Percentiles rank a stretch among this genome's conserved stretches.
These are phyloP conservation scores for Saprolegnia diclina DNA, from an alignment of 352 stramenopile species.

Conservation along the genomic window DNA sequence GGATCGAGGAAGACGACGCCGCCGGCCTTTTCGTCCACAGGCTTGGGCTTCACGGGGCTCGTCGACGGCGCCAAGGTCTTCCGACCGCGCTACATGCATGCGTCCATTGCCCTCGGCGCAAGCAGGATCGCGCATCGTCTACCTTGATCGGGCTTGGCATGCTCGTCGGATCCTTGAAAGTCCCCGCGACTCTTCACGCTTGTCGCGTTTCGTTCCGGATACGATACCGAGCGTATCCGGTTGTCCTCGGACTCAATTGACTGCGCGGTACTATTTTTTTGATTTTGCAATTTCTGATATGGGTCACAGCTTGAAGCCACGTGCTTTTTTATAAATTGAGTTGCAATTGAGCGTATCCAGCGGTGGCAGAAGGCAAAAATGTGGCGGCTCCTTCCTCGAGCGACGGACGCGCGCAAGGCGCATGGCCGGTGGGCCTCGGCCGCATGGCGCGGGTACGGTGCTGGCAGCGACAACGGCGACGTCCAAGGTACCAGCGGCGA, in stretches of 20 bases:
- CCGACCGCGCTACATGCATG: constrained; percentile 1
- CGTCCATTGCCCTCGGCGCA: neutral
- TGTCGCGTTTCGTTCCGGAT: too few relatives aligned
- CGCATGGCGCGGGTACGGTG: neutral
- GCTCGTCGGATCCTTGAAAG: neutral
- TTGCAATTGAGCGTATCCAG: too few relatives aligned
- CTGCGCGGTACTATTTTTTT: too few relatives aligned
- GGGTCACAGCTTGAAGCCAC: too few relatives aligned
- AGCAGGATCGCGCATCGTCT: neutral
- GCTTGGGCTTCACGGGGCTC: constrained; percentile 63
- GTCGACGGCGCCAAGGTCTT: constrained; percentile 46
- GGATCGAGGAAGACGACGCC: constrained; percentile 14
- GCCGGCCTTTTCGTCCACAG: constrained; percentile 30
- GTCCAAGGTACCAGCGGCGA: neutral
- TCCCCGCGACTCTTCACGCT: too few relatives aligned
- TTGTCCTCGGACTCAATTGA: too few relatives aligned
- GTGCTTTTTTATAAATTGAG: too few relatives aligned
- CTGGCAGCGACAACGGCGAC: neutral
- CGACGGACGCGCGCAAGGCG: neutral
- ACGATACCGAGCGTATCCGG: too few relatives aligned
- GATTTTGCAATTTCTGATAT: too few relatives aligned
- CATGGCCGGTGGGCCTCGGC: neutral
- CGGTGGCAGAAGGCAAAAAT: neutral
- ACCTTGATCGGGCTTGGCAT: constrained; percentile 26
- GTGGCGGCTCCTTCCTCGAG: constrained; percentile 3